phyloP scores from a whole-genome alignment of 768 basidiomycete genomes.

The Kwoniella mangroviensis region DNA sequence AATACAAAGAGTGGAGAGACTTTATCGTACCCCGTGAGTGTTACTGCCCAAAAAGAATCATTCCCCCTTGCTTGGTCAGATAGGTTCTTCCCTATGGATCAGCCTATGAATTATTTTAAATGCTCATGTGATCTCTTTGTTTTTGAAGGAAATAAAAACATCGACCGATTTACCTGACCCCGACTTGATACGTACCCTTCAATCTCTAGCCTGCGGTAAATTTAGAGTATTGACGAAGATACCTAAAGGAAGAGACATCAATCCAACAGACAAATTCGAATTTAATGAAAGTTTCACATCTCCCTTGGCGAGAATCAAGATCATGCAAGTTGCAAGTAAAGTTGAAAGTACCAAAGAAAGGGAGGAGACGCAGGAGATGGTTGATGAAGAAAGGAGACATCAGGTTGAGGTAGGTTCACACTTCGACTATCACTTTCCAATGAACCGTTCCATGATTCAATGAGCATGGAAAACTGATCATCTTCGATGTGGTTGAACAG shows the following conservation, averaged over 20 bases:
- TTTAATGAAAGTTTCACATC: constrained; percentile 84
- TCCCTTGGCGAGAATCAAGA: constrained; percentile 88
- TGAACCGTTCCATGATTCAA: neutral
- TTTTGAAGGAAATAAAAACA: constrained; percentile 75
- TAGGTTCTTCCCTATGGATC: no score
- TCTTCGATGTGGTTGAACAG: constrained; percentile 59
- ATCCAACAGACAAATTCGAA: constrained; percentile 76
- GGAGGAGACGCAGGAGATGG: constrained; percentile 83
- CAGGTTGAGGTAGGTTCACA: constrained; percentile 75
- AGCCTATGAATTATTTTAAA: no score
- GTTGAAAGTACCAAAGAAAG: constrained; percentile 86
- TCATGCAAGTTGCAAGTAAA: constrained; percentile 82
- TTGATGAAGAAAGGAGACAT: constrained; percentile 88
- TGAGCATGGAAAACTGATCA: neutral
- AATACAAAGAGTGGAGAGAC: constrained; percentile 69
- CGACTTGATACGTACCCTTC: constrained; percentile 89
- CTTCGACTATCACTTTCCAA: neutral
- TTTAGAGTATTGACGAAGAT: constrained; percentile 89
- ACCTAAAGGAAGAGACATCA: constrained; percentile 82
- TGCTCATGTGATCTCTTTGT: neutral
- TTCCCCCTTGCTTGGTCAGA: no score
- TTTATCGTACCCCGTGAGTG: constrained; percentile 74
- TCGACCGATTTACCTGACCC: constrained; percentile 73
- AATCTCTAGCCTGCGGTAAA: constrained; percentile 94
- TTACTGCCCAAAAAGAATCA: no score